phyloP scores from a whole-genome alignment of 768 basidiomycete genomes.

The Amanita fuliginea region DNA sequence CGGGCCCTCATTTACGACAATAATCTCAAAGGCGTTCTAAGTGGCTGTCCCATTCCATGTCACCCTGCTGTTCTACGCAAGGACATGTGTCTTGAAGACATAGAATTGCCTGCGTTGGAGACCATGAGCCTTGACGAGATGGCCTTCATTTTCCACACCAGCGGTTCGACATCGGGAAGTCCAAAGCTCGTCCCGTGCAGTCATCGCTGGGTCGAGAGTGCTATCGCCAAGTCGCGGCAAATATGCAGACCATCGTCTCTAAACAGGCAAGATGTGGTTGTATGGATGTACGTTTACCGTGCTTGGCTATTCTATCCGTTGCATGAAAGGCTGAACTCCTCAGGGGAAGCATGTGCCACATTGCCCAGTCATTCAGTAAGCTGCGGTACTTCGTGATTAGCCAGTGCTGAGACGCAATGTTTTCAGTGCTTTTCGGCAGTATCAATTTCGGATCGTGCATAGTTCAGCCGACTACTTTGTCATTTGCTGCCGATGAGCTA shows the following conservation, averaged over 20 bases:
- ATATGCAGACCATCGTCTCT: constrained; percentile 36
- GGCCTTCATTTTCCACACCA: constrained; percentile 69
- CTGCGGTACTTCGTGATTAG: constrained; percentile 7
- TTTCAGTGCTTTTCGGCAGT: constrained; percentile 55
- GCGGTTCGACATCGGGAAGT: constrained; percentile 75
- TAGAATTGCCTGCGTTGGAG: constrained; percentile 32
- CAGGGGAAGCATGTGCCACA: constrained; percentile 82
- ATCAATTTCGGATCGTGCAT: constrained; percentile 66
- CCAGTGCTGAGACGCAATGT: constrained; percentile 12
- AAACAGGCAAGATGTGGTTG: constrained; percentile 54
- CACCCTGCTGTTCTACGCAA: constrained; percentile 33
- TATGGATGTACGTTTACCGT: constrained; percentile 52
- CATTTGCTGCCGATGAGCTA: constrained; percentile 59
- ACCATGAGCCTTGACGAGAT: constrained; percentile 27
- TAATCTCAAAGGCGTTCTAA: constrained; percentile 35
- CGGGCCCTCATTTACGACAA: constrained; percentile 55
- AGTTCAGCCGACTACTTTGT: constrained; percentile 56
- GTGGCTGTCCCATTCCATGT: constrained; percentile 36
- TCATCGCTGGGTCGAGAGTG: constrained; percentile 54
- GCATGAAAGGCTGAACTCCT: constrained; percentile 20
- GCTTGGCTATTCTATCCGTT: constrained; percentile 11
- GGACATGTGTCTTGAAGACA: constrained; percentile 23
- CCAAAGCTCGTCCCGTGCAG: constrained; percentile 71
- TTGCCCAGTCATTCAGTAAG: constrained; percentile 68
- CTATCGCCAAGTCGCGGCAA: constrained; percentile 47